Conservation (phyloP, 2,329 filamentous ascomycete species). For the Waltergamsia citrina region DNA sequence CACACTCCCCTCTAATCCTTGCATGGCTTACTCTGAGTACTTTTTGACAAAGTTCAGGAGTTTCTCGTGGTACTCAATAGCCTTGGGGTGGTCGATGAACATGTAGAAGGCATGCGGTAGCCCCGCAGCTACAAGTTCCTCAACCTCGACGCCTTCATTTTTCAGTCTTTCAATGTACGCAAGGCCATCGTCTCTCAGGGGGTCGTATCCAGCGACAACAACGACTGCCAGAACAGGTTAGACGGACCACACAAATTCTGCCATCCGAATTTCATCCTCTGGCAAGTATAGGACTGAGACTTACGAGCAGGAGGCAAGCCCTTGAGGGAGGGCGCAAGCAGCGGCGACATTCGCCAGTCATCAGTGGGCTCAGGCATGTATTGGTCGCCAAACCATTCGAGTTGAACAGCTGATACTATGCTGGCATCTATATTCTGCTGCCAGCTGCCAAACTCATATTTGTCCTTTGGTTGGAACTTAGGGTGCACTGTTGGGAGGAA, state of each 20-base stretch:
- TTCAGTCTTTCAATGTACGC: conserved; percentile 25
- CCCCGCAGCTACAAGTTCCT: conserved; percentile 20
- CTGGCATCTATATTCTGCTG: conserved; percentile 19
- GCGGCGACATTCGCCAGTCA: conserved; percentile 18
- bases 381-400: conserved; percentile 24
- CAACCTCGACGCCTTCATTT: conserved; percentile 18
- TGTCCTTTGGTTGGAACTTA: conserved; percentile 18
- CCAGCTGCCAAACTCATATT: conserved; percentile 24
- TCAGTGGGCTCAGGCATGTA: conserved; percentile 18
- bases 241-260: neutral
- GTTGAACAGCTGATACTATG: conserved; percentile 15
- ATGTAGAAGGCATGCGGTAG: conserved; percentile 23
- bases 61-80: conserved; percentile 6
- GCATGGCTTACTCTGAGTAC: too few species aligned
- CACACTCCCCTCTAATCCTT: too few species aligned
- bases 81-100: conserved; percentile 5
- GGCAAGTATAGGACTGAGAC: conserved; percentile 5
- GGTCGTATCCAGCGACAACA: conserved; percentile 22
- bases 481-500: conserved; percentile 26
- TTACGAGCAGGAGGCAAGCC: conserved; percentile 22
- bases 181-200: conserved; percentile 26
- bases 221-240: conserved; percentile 16
- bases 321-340: conserved; percentile 19
- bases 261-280: too few species aligned
- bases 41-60: conserved; percentile 6